Conservation (phyloP, 2,329 filamentous ascomycete species). For the Tolypocladium capitatum region DNA sequence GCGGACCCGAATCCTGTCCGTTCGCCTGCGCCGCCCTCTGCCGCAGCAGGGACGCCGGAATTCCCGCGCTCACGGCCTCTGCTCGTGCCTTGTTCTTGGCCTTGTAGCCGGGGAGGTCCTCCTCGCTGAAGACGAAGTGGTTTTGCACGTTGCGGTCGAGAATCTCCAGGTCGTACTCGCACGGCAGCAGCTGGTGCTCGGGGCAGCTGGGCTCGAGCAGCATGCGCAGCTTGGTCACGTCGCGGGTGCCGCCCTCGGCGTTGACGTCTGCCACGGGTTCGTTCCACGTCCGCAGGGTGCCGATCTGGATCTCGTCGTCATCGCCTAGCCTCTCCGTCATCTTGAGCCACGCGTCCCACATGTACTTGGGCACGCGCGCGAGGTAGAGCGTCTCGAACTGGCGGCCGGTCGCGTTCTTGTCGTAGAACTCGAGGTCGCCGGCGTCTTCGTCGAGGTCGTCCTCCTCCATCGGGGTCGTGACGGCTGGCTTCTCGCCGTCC, state of each 20-base stretch:
- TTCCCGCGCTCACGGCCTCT: slow-evolving; percentile 43
- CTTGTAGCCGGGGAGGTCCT: slow-evolving; percentile 56
- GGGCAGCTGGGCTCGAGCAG: slow-evolving; percentile 51
- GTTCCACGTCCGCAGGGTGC: slow-evolving; percentile 52
- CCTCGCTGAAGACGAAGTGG: slow-evolving; percentile 86
- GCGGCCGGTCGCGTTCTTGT: slow-evolving; percentile 25
- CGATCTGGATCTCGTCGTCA: slow-evolving; percentile 70
- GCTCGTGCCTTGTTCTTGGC: slow-evolving; percentile 36
- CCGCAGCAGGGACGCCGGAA: slow-evolving; percentile 42
- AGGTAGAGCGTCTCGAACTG: slow-evolving; percentile 47
- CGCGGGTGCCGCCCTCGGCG: slow-evolving; percentile 23
- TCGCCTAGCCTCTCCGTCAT: slow-evolving; percentile 49
- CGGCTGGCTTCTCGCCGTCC: slow-evolving; percentile 29
- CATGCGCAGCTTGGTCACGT: slow-evolving; percentile 38
- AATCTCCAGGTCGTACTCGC: slow-evolving; percentile 74
- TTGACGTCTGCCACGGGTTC: slow-evolving; percentile 40
- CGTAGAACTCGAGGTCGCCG: slow-evolving; percentile 43
- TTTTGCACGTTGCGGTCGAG: slow-evolving; percentile 55
- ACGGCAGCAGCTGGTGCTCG: slow-evolving; percentile 64
- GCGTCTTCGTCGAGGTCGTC: slow-evolving; percentile 55
- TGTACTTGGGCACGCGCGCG: slow-evolving; percentile 62
- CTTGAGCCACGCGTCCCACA: slow-evolving; percentile 66
- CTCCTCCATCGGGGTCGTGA: slow-evolving; percentile 33
- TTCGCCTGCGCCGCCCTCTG: slow-evolving; percentile 15
- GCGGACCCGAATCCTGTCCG: not conserved